Conservation (phyloP, 176 grass and related monocot genomes). For the Phragmites australis region DNA sequence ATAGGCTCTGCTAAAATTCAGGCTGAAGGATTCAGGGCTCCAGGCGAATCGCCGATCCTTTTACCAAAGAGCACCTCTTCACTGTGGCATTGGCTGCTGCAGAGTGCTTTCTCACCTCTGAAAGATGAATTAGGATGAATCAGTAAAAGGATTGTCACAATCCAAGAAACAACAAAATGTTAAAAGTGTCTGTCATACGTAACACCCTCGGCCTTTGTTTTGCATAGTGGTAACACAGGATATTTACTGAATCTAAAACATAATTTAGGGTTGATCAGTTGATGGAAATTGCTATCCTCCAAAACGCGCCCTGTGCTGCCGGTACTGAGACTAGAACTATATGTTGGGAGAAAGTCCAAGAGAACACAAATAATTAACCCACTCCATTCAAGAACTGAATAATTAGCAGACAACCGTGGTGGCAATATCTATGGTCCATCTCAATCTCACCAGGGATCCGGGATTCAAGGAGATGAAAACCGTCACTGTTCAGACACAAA, state of each 20-base stretch:
- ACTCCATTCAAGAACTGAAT: conserved; percentile 33
- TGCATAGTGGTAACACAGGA: not conserved
- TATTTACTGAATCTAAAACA: not conserved
- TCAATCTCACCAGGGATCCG: conserved; percentile 29
- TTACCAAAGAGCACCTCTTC: not conserved
- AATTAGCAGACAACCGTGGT: conserved; percentile 1
- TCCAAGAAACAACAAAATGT: not conserved
- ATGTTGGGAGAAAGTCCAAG: conserved; percentile 13
- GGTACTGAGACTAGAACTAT: not conserved
- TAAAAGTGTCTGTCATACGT: not conserved
- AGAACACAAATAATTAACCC: conserved; percentile 6
- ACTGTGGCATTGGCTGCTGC: not conserved
- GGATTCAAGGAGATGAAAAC: conserved; percentile 30
- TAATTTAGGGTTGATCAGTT: not conserved
- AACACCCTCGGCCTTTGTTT: not conserved
- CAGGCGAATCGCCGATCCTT: not conserved
- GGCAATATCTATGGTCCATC: conserved; percentile 36
- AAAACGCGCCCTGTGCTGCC: not conserved
- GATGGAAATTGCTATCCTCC: not conserved
- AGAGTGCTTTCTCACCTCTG: conserved; percentile 7
- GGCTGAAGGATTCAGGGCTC: conserved; percentile 21
- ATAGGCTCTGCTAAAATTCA: conserved; percentile 15
- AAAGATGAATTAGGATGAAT: conserved; percentile 7
- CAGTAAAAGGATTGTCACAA: not conserved
- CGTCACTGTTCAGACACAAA: conserved; percentile 37